phyloP scores from a whole-genome alignment of 768 basidiomycete species.

The Phylloporus sp. region DNA sequence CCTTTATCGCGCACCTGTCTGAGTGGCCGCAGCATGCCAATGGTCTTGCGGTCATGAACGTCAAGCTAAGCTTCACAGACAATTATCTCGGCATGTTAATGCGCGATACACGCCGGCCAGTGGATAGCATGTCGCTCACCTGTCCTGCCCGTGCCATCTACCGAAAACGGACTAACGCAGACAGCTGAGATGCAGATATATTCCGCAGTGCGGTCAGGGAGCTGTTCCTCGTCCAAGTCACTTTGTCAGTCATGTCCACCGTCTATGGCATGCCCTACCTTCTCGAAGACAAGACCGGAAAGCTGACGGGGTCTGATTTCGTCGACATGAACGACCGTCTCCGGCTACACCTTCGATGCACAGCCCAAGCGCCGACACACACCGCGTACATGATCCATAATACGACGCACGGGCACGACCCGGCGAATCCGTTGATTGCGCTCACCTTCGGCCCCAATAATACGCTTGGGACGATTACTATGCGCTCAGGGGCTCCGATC shows the following conservation, averaged over 20 bases:
- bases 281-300: slow-evolving; percentile 61
- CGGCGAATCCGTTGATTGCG: slow-evolving; percentile 40
- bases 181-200: slow-evolving; percentile 23
- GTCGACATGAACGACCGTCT: slow-evolving; percentile 62
- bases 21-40: slow-evolving; percentile 20
- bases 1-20: slow-evolving; percentile 10
- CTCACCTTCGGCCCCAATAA: slow-evolving; percentile 51
- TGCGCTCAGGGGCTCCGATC: slow-evolving; percentile 35
- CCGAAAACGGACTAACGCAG: slow-evolving; percentile 23
- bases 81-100: slow-evolving; percentile 21
- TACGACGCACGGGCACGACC: slow-evolving; percentile 21
- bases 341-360: slow-evolving; percentile 47
- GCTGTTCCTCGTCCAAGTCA: slow-evolving; percentile 1
- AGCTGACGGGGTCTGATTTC: slow-evolving; percentile 52
- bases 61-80: slow-evolving; percentile 12
- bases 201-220: background rate
- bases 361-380: slow-evolving; percentile 38
- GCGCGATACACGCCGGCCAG: slow-evolving; percentile 15
- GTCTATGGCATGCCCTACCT: slow-evolving; percentile 57
- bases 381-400: slow-evolving; percentile 55
- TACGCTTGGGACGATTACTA: slow-evolving; percentile 49
- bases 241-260: slow-evolving; percentile 26
- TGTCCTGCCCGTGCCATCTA: slow-evolving; percentile 13
- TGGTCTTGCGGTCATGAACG: slow-evolving; percentile 9
- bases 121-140: slow-evolving; percentile 14